Base-by-base conservation (phyloP, 768 basidiomycete species). In the Rhizopogon vesiculosus region DNA sequence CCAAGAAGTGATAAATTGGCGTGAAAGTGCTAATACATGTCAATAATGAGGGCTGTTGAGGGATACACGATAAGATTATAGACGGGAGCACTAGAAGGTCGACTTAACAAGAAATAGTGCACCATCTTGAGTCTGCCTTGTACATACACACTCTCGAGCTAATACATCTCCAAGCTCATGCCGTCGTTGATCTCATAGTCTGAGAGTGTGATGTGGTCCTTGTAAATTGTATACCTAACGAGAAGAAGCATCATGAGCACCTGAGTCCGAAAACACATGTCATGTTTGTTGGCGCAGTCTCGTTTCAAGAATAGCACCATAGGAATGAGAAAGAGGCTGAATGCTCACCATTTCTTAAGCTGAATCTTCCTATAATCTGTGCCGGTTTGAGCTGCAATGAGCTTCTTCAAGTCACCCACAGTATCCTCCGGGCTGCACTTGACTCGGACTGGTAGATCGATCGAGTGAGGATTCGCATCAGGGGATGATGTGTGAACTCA, bases 341-440 rank as follows among this genome's bases (percentile, higher is more conserved):
- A 49, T 51, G 39, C 87, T 56, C 61, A 92, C 97, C 95, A 98
- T 81, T 98, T 98, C 87, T 97, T 98, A 51, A 99, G 75, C 66
- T 86, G 82, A 56, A 99, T 96, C 82, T 96, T 98, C 35, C 71
- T 74, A 4, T 74, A 64, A 65, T 92, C 84, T 15, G 96, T 97
- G 53, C 97, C 97, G 0, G 84, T 97, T 71, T 99, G 97, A 0
- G 94, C 96, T 2, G 89, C 96, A 62, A 99, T 98, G 57, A 99
- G 86, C 71, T 89, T 89, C 81, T 98, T 98, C 59, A 99, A 78
- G 69, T 98, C 96, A 42, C 96, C 96, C 38, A 99, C 92, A 1
- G 97, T 98, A 69, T 99, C 97, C 13, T 96, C 87, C 5, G 92
- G 83, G 70, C 86, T 88, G 76, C 95, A 97, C 73, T 98, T 97